Conservation (phyloP, 2,329 filamentous ascomycete genomes). For the Anthostomella pinea region DNA sequence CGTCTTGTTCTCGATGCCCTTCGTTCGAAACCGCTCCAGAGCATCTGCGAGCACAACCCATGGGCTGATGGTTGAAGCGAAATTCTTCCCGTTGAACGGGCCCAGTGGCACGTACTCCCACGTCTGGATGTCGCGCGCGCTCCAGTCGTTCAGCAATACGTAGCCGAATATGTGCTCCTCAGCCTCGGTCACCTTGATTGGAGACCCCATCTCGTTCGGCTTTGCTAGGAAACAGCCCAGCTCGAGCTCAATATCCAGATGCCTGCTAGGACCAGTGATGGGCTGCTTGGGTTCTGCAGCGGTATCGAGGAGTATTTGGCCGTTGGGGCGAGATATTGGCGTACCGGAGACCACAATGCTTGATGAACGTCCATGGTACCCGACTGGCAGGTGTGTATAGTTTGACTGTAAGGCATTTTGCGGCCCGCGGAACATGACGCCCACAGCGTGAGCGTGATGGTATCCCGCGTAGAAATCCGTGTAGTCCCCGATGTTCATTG, state of each 20-base stretch:
- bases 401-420: slow-evolving; percentile 75
- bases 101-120: slow-evolving; percentile 85
- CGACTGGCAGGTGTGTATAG: slow-evolving; percentile 77
- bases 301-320: slow-evolving; percentile 69
- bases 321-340: slow-evolving; percentile 67
- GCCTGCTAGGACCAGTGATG: slow-evolving; percentile 59
- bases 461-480: slow-evolving; percentile 82
- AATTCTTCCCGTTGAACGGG: slow-evolving; percentile 83
- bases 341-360: slow-evolving; percentile 74
- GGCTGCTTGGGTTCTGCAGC: slow-evolving; percentile 60
- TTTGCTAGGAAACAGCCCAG: slow-evolving; percentile 71
- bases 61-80: slow-evolving; percentile 71
- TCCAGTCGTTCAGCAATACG: slow-evolving; percentile 86
- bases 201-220: slow-evolving; percentile 61
- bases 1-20: slow-evolving; percentile 31
- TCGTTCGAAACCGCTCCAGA: slow-evolving; percentile 54
- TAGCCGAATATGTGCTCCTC: slow-evolving; percentile 73
- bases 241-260: slow-evolving; percentile 78
- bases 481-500: slow-evolving; percentile 78
- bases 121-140: slow-evolving; percentile 74
- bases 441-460: slow-evolving; percentile 70
- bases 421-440: slow-evolving; percentile 69
- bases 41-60: slow-evolving; percentile 80
- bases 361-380: slow-evolving; percentile 76
- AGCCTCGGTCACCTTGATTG: slow-evolving; percentile 61